Evolutionary conservation across 2,329 filamentous ascomycete species (phyloP), one percentile per base, ranked within the genome.

Genomic region (Pyrenochaeta sp.): DNA sequence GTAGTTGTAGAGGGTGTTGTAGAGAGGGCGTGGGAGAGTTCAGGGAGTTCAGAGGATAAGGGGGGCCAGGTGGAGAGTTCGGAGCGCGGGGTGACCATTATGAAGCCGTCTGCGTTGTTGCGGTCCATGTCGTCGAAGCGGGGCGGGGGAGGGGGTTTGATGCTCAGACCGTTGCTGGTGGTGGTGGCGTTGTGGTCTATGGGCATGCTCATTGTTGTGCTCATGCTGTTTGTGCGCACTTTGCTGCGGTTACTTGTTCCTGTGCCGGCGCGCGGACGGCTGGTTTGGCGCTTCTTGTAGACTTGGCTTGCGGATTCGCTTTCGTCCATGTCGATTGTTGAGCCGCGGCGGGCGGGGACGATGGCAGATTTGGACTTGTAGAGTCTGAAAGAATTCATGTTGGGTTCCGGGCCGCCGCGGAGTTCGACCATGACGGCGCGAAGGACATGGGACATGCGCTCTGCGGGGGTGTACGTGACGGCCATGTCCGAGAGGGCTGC

Each of bases 401-500:
- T 57, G 49, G 52, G 52, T 19, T 59, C 61, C 1, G 54, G 59
- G 39, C 59, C 68, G 53, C 72, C 66, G 32, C 72, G 72, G 2
- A 85, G 77, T 60, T 85, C 82, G 6, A 79, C 72, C 39, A 85
- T 77, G n/a, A 85, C 82, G n/a, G 79, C 80, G 58, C 83, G 80
- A 3, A 86, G 78, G 5, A 86, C 77, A 15, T 79, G 75, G 30
- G 83, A 81, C 83, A 86, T 86, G 51, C 81, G 79, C 34, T 81
- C 80, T 0, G 84, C 84, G 1, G 84, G 84, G 54, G 85, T 80
- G 67, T 85, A 86, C 1, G 81, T 81, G 22, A 79, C 71, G 46
- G 80, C 78, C 84, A 86, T 85, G 60, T 86, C 84, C 22, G 80
- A 76, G 7, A 86, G 78, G 3, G 83, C 81, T 10, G 79, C 77